These are phyloP conservation scores for Ogataea hybrid DNA, from an alignment of 1,139 yeast species.

Conservation along the genomic window DNA sequence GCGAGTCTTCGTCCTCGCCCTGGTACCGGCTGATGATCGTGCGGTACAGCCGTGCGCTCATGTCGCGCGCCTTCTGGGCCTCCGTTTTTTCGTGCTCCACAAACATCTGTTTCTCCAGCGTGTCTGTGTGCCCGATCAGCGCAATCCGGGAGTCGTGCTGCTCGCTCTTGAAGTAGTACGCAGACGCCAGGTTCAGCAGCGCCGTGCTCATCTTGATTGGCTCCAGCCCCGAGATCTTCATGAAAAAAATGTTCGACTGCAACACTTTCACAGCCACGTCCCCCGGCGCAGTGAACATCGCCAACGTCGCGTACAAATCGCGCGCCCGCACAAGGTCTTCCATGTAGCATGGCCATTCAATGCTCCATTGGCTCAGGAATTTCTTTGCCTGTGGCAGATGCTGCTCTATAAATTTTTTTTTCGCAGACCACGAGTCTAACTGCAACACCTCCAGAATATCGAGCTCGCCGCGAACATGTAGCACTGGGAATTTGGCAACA, in stretches of 20 bases:
- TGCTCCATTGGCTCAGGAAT: conserved; percentile 25
- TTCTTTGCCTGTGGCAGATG: conserved; percentile 19
- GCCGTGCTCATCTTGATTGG: conserved; percentile 25
- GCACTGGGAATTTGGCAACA: conserved; percentile 16
- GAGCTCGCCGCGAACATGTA: conserved; percentile 5
- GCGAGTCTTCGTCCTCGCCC: conserved; percentile 10
- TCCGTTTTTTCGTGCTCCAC: conserved; percentile 12
- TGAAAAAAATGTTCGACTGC: conserved; percentile 21
- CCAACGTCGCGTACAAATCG: conserved; percentile 29
- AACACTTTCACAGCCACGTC: conserved; percentile 18
- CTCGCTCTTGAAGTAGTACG: conserved; percentile 24
- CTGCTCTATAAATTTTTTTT: conserved; percentile 13
- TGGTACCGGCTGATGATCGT: conserved; percentile 17
- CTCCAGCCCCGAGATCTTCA: conserved; percentile 19
- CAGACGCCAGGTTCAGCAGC: conserved; percentile 28
- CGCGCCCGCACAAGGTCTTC: conserved; percentile 26
- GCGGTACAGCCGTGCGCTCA: conserved; percentile 22
- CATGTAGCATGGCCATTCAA: conserved; percentile 29
- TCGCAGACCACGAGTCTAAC: conserved; percentile 15
- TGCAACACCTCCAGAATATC: conserved; percentile 24
- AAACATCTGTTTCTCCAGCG: conserved; percentile 11
- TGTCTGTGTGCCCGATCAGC: conserved; percentile 5
- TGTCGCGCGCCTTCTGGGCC: conserved; percentile 12
- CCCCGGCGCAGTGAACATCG: conserved; percentile 20
- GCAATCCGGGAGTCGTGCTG: conserved; percentile 18